Percentiles rank a stretch among this genome's conserved stretches.
These are phyloP conservation scores for Ceratocystis smalleyi DNA, from an alignment of 2,329 filamentous ascomycete genomes.

Conservation along the genomic window DNA sequence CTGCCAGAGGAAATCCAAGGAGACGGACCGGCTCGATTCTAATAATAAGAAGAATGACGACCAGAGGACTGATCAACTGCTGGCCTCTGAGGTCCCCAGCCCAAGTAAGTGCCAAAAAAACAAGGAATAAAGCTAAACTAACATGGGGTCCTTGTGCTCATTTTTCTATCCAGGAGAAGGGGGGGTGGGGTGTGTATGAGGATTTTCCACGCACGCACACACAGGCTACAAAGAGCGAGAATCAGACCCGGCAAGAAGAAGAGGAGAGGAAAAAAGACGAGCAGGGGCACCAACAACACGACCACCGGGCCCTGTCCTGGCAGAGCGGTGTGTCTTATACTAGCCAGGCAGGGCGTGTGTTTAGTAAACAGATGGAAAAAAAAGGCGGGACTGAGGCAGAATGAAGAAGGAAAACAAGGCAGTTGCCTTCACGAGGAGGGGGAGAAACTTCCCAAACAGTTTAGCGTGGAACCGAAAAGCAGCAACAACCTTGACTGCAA, in stretches of 20 bases:
- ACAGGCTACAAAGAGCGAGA: background rate
- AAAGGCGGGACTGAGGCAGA: background rate
- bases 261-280: background rate
- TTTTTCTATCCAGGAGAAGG: conserved; percentile 2
- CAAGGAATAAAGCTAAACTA: conserved; percentile 4
- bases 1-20: background rate
- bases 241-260: background rate
- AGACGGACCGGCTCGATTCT: conserved; percentile 4
- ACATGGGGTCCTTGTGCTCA: background rate
- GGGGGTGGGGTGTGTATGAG: background rate
- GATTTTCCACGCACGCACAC: background rate
- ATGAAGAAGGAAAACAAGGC: background rate
- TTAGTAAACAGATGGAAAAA: background rate
- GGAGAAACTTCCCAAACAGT: conserved; percentile 5
- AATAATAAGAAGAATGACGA: conserved; percentile 6
- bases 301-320: background rate
- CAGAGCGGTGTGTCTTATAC: background rate
- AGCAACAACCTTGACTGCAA: background rate
- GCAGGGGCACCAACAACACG: background rate
- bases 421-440: background rate
- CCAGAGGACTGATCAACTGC: background rate
- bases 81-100: background rate
- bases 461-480: background rate
- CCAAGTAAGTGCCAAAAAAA: conserved; percentile 3
- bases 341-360: background rate